phyloP scores from a whole-genome alignment of 345 rosid genomes.

The Psidium friedrichsthalianum region DNA sequence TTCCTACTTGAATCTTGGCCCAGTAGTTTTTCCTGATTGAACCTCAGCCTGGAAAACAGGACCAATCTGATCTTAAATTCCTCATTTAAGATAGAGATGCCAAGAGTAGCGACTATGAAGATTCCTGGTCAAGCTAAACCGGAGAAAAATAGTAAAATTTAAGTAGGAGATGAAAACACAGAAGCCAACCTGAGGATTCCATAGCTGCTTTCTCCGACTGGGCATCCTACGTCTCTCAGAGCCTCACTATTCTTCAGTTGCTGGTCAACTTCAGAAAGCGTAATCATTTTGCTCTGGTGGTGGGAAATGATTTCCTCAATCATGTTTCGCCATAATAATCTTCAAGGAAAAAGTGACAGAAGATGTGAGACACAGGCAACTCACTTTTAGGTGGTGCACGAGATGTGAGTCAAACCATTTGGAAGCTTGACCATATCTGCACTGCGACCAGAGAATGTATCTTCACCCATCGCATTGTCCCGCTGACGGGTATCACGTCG shows the following conservation, averaged over 20 bases:
- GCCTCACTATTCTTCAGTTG: conserved; percentile 89
- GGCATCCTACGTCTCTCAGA: conserved; percentile 77
- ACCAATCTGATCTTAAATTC: background rate
- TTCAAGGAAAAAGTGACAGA: background rate
- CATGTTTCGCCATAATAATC: background rate
- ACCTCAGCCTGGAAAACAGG: conserved; percentile 59
- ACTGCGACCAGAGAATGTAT: conserved; percentile 19
- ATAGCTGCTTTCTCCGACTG: conserved; percentile 79
- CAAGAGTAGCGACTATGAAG: background rate
- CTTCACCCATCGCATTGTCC: conserved; percentile 75
- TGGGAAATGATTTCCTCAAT: background rate
- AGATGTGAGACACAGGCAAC: conserved; percentile 1
- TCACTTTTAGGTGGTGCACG: conserved; percentile 88
- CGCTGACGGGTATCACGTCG: conserved; percentile 72
- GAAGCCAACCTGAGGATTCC: conserved; percentile 71
- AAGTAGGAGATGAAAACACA: background rate
- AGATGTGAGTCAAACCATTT: conserved; percentile 84
- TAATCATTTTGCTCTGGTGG: conserved; percentile 69
- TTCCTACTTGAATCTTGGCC: conserved; percentile 89
- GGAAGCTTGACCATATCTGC: conserved; percentile 62
- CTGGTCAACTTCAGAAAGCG: conserved; percentile 69
- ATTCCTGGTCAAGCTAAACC: background rate
- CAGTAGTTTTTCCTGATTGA: conserved; percentile 85
- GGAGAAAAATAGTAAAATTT: background rate
- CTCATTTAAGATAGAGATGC: background rate